phyloP scores from a whole-genome alignment of 495 filamentous ascomycete genomes.

The Penicillium parvum region DNA sequence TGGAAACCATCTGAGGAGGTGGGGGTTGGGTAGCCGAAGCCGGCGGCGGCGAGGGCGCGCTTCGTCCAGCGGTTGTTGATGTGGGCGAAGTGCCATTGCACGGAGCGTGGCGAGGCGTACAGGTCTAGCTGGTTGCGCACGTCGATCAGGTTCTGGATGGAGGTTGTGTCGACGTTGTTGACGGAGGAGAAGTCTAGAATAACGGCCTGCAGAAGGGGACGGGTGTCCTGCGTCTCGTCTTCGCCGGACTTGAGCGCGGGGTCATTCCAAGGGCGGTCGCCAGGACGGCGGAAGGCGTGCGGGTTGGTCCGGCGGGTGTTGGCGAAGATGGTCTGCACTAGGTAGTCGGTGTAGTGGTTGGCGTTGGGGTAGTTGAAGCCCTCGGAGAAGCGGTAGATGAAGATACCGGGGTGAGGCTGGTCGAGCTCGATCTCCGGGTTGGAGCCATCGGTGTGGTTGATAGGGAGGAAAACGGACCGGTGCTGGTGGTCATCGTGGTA shows the following conservation, averaged over 20 bases:
- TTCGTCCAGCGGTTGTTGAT: conserved; percentile 98
- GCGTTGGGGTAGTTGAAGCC: conserved; percentile 97
- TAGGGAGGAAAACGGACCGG: conserved; percentile 84
- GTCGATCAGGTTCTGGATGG: conserved; percentile 91
- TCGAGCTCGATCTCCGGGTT: conserved; percentile 80
- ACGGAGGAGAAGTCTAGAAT: conserved; percentile 95
- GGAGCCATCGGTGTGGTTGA: conserved; percentile 82
- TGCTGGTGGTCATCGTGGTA: conserved; percentile 27
- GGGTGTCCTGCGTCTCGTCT: conserved; percentile 41
- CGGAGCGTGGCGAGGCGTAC: conserved; percentile 74
- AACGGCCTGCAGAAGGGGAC: conserved; percentile 78
- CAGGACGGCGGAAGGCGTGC: conserved; percentile 54
- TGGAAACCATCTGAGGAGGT: conserved; percentile 49
- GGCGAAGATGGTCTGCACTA: conserved; percentile 69
- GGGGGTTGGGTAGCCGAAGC: conserved; percentile 85
- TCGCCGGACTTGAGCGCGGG: conserved; percentile 69
- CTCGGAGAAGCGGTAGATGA: conserved; percentile 96
- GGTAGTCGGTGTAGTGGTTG: conserved; percentile 80
- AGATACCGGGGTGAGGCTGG: conserved; percentile 86
- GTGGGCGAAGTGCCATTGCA: conserved; percentile 95
- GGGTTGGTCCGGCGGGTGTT: conserved; percentile 75
- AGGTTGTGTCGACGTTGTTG: conserved; percentile 94
- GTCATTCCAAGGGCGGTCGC: conserved; percentile 96
- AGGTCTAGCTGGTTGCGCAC: conserved; percentile 95
- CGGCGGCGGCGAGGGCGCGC: conserved; percentile 83